Base-by-base conservation (phyloP, 352 stramenopile genomes). In the Pythium guiyangense region DNA sequence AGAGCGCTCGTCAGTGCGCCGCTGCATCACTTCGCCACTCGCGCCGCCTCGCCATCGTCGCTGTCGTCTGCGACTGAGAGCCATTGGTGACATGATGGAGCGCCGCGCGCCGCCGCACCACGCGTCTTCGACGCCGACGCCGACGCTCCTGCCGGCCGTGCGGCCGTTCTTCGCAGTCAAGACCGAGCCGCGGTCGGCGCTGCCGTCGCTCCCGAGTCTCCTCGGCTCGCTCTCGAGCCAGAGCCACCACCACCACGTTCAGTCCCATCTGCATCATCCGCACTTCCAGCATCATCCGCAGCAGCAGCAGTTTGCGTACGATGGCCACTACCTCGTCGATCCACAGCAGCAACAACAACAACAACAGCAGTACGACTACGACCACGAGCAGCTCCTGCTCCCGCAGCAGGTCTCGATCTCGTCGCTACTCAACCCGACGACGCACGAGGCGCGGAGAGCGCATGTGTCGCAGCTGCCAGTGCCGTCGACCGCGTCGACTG, bases 161-260 rank as follows among this genome's bases (percentile, higher is more conserved):
- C 51, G 57, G 45, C 27, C 37, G 26, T 61, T 55, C 22, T 31
- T 61, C 49, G 26, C 31, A 37, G 31, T 61, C 55, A 61, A 61
- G 48, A 26, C 51, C 20, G 55, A 61, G 55, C 37, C 57, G 37
- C 46, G 44, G 27, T 20, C 20, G 43, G 15, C 45, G 34, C 57
- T 63, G 22, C 57, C 57, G 40, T 63, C 57, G 27, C 57, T 63
- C 12, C 57, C 57, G 29, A 63, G 49, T 35, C 48, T 63, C 17
- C 40, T 63, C 6, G 42, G 35, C 29, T 57, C 57, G 25, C 40
- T 52, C 40, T 31, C 42, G 26, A 50, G 3, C 42, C 44, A 50
- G 15, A 49, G 37, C n/a, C 37, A 31, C 10, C 34, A 54, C 34
- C 31, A 44, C 18, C 31, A 31, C 18, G n/a, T 31, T 2, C 31